Base-by-base conservation (phyloP, 768 basidiomycete genomes). In the Suillus plorans region DNA sequence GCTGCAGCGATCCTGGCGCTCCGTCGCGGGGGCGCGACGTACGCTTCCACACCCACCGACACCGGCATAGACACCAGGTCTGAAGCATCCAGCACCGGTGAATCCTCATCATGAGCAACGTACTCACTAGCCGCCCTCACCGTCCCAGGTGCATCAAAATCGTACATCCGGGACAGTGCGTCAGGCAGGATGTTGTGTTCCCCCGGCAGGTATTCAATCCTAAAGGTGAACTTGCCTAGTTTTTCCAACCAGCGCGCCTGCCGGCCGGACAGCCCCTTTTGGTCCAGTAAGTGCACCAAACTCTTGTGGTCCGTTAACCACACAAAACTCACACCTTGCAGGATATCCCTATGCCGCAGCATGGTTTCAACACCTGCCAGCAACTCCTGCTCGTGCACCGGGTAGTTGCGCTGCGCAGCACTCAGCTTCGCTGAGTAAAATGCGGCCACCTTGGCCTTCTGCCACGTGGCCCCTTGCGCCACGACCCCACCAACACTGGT, bases 181-280 rank as follows among this genome's bases (percentile, higher is more conserved):
- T 47, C 45, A 4, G 45, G 45, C 5, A 47, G 6, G n/a, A 31
- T 18, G 28, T 57, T 31, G 10, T 47, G 71, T 0, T 42, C 61
- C 0, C 81, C 80, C 0, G 68, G 73, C 14, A 78, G 61, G 52
- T 77, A 74, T 4, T 67, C 20, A 6, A 78, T 69, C 0, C 45
- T 56, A 52, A 74, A 78, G 47, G n/a, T 10, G 4, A 47, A 47
- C 4, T 47, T n/a, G 0, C 45, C 45, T n/a, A 47, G 45, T 4
- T 74, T 72, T n/a, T 80, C 78, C 1, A 78, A n/a, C 82, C 81
- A 82, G 0, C 77, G 67, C 0, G 73, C 75, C 50, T 82, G 81
- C 4, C 76, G 63, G 0, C 71, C 70, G 0, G 77, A 78, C 16
- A 81, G 36, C 2, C 79, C 68, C 28, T 66, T 68, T 61, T 82